phyloP scores from a whole-genome alignment of 495 filamentous ascomycete genomes.

The Lasiosphaeria ovina region DNA sequence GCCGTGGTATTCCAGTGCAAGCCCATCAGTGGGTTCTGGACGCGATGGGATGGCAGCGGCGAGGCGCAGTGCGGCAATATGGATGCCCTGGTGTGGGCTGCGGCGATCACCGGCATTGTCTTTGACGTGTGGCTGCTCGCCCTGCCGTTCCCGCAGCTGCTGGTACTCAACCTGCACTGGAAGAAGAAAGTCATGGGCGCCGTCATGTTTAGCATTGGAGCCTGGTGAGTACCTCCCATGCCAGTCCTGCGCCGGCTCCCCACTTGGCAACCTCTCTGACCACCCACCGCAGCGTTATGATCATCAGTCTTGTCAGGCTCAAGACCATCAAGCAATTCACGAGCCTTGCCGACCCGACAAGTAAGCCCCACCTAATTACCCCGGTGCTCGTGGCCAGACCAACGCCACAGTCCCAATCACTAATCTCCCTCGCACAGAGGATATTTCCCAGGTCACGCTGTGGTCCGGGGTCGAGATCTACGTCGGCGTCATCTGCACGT shows the following conservation, averaged over 20 bases:
- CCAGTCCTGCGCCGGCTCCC: neutral
- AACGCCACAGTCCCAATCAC: neutral
- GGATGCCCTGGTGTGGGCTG: constrained; percentile 29
- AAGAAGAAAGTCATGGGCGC: constrained; percentile 36
- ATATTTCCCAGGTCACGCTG: constrained; percentile 27
- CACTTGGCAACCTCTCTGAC: neutral
- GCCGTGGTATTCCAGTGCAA: constrained; percentile 43
- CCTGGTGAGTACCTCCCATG: constrained; percentile 24
- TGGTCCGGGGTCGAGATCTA: constrained; percentile 34
- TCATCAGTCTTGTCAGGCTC: constrained; percentile 32
- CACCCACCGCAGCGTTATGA: constrained; percentile 23
- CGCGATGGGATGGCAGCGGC: constrained; percentile 27
- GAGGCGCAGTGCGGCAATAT: constrained; percentile 32
- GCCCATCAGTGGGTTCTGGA: constrained; percentile 36
- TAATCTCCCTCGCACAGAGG: constrained; percentile 18
- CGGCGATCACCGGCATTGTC: constrained; percentile 33
- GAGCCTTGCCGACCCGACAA: constrained; percentile 25
- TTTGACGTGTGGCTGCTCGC: constrained; percentile 39
- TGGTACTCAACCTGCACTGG: constrained; percentile 32
- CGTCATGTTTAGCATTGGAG: constrained; percentile 41
- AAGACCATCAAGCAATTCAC: constrained; percentile 32
- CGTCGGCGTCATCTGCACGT: constrained; percentile 35
- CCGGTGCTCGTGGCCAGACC: neutral
- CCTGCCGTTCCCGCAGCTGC: constrained; percentile 37
- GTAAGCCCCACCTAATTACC: constrained; percentile 10